Evolutionary conservation across 2,329 filamentous ascomycete species (phyloP).

Genomic region (Fusarium sp.): DNA sequence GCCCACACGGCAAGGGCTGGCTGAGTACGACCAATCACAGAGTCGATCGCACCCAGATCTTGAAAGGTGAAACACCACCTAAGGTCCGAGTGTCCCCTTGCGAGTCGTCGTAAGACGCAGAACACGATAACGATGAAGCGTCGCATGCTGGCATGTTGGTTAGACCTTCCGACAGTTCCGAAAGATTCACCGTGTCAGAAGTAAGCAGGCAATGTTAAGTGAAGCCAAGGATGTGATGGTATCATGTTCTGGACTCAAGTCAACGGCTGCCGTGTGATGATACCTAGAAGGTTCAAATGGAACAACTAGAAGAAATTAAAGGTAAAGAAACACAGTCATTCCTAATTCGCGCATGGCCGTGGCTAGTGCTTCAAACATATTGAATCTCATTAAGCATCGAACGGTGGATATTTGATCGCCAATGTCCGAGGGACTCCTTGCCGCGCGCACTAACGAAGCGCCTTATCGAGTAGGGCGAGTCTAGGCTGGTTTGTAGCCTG

Average conservation of each 20-base stretch:
- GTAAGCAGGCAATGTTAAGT: no score
- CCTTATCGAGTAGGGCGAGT: conserved; percentile 13
- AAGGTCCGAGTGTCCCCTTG: conserved; percentile 16
- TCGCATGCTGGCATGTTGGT: conserved; percentile 5
- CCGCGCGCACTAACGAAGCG: conserved; percentile 10
- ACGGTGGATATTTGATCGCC: conserved; percentile 20
- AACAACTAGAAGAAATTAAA: conserved; percentile 35
- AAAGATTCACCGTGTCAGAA: conserved; percentile 7
- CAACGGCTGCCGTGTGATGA: background rate
- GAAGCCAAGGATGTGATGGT: no score
- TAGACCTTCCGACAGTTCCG: conserved; percentile 12
- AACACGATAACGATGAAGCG: conserved; percentile 28
- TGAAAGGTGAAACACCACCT: conserved; percentile 35
- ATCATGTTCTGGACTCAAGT: background rate
- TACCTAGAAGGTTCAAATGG: background rate
- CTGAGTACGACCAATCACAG: conserved; percentile 18
- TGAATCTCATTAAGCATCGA: conserved; percentile 34
- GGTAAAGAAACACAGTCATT: conserved; percentile 14
- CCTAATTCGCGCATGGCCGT: conserved; percentile 33
- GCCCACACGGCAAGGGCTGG: conserved; percentile 19
- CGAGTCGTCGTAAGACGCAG: conserved; percentile 33
- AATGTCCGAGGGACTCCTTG: conserved; percentile 23
- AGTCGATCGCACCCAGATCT: conserved; percentile 40
- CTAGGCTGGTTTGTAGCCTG: conserved; percentile 5
- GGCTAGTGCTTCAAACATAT: conserved; percentile 41